phyloP scores from a whole-genome alignment of 805 yeast species.

The Torulaspora microellipsoides region DNA sequence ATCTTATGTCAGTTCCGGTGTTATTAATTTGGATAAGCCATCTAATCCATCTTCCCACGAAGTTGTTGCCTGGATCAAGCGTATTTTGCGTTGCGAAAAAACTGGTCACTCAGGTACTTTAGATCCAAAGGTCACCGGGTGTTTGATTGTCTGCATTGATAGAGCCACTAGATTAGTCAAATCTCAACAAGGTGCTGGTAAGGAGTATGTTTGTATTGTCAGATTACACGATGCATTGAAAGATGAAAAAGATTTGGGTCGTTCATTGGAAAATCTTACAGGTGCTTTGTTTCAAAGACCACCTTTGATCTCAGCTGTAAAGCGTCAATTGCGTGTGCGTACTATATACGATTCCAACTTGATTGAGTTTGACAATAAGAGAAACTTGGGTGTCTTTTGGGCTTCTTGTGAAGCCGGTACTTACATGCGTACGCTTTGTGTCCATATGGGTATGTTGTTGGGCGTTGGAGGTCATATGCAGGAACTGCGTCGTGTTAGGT shows the following conservation, averaged over 20 bases:
- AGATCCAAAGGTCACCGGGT: conserved; percentile 98
- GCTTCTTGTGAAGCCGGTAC: conserved; percentile 99
- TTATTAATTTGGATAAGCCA: conserved; percentile 95
- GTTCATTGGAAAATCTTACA: conserved; percentile 87
- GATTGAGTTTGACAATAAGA: conserved; percentile 93
- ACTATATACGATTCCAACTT: conserved; percentile 95
- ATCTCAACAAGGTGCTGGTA: conserved; percentile 99
- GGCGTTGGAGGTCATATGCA: conserved; percentile 99
- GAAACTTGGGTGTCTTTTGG: conserved; percentile 98
- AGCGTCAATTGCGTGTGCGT: conserved; percentile 97
- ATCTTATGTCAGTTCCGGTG: conserved; percentile 88
- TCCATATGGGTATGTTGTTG: conserved; percentile 94
- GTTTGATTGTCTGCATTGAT: conserved; percentile 96
- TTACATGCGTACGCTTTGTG: conserved; percentile 98
- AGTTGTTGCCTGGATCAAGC: conserved; percentile 98
- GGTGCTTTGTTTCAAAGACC: conserved; percentile 99
- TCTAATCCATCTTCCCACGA: conserved; percentile 98
- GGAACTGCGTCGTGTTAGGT: conserved; percentile 97
- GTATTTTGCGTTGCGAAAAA: conserved; percentile 91
- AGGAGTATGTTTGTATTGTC: conserved; percentile 97
- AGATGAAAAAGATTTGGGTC: conserved; percentile 83
- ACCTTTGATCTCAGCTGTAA: conserved; percentile 97
- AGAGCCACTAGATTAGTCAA: conserved; percentile 97
- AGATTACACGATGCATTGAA: conserved; percentile 90
- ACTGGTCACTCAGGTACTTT: conserved; percentile 99